phyloP scores from a whole-genome alignment of 108 stramenopile genomes.

The Conticribra weissflogii region DNA sequence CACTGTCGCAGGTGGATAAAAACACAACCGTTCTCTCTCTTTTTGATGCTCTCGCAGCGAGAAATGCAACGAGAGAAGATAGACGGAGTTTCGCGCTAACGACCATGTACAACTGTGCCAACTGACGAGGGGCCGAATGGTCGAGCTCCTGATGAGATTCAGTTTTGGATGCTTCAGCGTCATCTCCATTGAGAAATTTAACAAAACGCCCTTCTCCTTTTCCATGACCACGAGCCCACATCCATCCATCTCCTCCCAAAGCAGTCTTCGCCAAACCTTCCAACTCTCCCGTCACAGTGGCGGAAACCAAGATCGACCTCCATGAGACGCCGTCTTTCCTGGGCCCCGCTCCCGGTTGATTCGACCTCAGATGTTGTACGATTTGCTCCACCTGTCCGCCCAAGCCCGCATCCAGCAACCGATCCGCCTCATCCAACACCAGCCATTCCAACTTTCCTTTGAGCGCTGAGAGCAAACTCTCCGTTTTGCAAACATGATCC shows the following conservation, averaged over 20 bases:
- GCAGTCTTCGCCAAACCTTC: slow-evolving; percentile 66
- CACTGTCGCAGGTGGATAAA: slow-evolving; percentile 94
- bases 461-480: slow-evolving; percentile 69
- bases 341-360: slow-evolving; percentile 54
- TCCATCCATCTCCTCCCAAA: slow-evolving; percentile 66
- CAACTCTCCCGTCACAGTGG: slow-evolving; percentile 77
- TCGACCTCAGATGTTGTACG: slow-evolving; percentile 76
- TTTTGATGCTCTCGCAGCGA: slow-evolving; percentile 68
- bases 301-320: slow-evolving; percentile 87
- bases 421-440: slow-evolving; percentile 96
- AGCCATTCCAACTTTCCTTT: slow-evolving; percentile 82
- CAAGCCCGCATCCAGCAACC: slow-evolving; percentile 93
- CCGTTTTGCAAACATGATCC: slow-evolving; percentile 93
- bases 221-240: slow-evolving; percentile 67
- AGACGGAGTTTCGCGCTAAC: slow-evolving; percentile 92
- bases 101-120: slow-evolving; percentile 88
- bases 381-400: slow-evolving; percentile 90
- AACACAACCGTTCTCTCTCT: slow-evolving; percentile 90
- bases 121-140: slow-evolving; percentile 82
- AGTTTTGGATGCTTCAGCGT: slow-evolving; percentile 5
- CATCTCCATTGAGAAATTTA: slow-evolving; percentile 1
- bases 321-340: slow-evolving; percentile 51
- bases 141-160: slow-evolving; percentile 45
- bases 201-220: slow-evolving; percentile 1
- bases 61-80: slow-evolving; percentile 84